Percentiles rank a stretch among this genome's conserved stretches.
phyloP scores from a whole-genome alignment of 768 basidiomycete genomes.

The Krasilnikovozyma curviuscula region DNA sequence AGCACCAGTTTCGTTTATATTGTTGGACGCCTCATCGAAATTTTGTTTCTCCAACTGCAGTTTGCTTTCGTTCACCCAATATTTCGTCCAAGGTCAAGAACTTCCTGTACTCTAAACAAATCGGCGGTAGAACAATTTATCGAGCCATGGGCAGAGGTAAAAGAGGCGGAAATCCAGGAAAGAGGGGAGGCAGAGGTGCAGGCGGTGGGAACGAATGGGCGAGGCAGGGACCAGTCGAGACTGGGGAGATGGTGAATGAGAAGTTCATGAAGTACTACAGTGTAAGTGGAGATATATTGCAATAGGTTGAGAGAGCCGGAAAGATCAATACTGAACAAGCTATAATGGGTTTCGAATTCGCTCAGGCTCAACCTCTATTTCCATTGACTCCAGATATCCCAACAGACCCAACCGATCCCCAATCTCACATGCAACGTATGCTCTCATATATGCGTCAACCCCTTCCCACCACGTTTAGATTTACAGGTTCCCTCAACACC shows the following conservation, averaged over 20 bases:
- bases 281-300: constrained; percentile 13
- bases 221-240: too few relatives aligned
- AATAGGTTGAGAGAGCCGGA: not conserved
- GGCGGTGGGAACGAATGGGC: too few relatives aligned
- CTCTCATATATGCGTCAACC: constrained; percentile 30
- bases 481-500: constrained; percentile 45
- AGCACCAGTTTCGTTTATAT: too few relatives aligned
- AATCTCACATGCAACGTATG: not conserved
- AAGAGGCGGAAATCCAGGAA: too few relatives aligned
- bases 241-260: constrained; percentile 22
- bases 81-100: too few relatives aligned
- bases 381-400: not conserved
- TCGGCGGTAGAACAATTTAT: too few relatives aligned
- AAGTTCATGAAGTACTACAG: constrained; percentile 33
- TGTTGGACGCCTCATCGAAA: too few relatives aligned
- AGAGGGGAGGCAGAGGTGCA: too few relatives aligned
- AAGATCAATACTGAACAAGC: not conserved
- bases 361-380: not conserved
- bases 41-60: too few relatives aligned
- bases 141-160: too few relatives aligned
- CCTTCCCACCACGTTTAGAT: constrained; percentile 82
- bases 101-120: too few relatives aligned
- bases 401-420: not conserved
- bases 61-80: too few relatives aligned
- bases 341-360: not conserved